Evolutionary conservation across 108 stramenopile species (phyloP), one percentile per base, ranked within the genome.

Genomic region (Cyclotella sp.): DNA sequence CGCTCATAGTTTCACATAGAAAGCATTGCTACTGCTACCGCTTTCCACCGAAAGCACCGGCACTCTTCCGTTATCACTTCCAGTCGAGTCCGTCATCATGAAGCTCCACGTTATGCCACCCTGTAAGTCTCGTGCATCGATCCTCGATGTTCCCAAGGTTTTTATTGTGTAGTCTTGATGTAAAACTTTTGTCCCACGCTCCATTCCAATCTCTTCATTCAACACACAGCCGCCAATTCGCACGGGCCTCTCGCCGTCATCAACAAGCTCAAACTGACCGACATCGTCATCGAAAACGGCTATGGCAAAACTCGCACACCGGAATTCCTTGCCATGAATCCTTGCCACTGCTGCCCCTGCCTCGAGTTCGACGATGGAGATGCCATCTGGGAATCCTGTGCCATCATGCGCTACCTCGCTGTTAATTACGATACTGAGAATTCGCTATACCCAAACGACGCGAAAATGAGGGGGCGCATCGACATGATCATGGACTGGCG

Each of bases 401-500:
- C 78, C 53, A 54, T 79, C 51, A 71, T 84, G 78, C 72, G 83
- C 29, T 84, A 75, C 70, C 58, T 84, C 43, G 69, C 42, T 44
- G 72, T 55, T 30, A 66, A 59, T 52, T 47, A 21, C 45, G 72
- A 84, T 28, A 68, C 44, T 3, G 83, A 60, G 21, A 60, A 63
- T 15, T 42, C 62, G 44, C 27, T 76, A 0, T 84, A 84, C 62
- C 83, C 83, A 16, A 18, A 53, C 18, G 83, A 82, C 63, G 63
- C 68, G 29, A 43, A 58, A 15, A 15, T 75, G 55, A 40, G 71
- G 22, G 83, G 73, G 9, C 66, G 58, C 16, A 63, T 84, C 34
- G 83, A 84, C 68, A 79, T 84, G 78, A 55, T 70, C 47, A 66
- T 75, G 55, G 82, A 81, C 73, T 72, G 62, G 73, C 46, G 61